A percentile compares a stretch with the other conserved stretches of the same genome.
These are phyloP conservation scores for Nemophila menziesii DNA, from an alignment of 257 asterid genomes.

Conservation along the genomic window DNA sequence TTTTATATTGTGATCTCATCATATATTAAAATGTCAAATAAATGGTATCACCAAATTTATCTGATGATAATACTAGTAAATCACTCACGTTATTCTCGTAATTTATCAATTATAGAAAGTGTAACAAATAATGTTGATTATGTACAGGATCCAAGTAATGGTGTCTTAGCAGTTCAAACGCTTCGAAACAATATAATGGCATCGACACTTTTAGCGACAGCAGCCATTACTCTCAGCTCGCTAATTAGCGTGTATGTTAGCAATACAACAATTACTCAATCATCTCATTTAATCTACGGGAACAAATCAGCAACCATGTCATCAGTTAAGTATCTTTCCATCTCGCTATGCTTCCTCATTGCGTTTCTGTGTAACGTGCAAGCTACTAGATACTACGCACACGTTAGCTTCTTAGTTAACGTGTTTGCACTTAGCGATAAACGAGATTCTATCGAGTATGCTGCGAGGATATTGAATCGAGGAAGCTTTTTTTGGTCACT, in stretches of 20 bases:
- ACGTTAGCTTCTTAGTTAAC: conserved; percentile 63
- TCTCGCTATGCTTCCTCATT: conserved; percentile 61
- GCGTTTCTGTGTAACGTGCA: conserved; percentile 73
- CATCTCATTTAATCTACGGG: conserved; percentile 30
- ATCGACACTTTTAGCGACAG: conserved; percentile 73
- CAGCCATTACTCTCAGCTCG: conserved; percentile 82
- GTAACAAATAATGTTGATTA: background rate
- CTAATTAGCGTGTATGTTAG: conserved; percentile 68
- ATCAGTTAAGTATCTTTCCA: conserved; percentile 52
- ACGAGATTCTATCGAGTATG: conserved; percentile 51
- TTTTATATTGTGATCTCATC: background rate
- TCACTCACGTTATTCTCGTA: too few relatives aligned
- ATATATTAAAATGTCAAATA: background rate
- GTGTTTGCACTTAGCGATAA: conserved; percentile 40
- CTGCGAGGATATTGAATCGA: conserved; percentile 43
- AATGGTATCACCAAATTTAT: too few relatives aligned
- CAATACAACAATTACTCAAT: conserved; percentile 35
- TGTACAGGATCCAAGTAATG: conserved; percentile 79
- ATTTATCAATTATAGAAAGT: conserved; percentile 1
- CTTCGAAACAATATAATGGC: conserved; percentile 94
- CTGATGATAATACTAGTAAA: too few relatives aligned
- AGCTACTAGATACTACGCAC: conserved; percentile 70
- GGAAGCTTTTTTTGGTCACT: conserved; percentile 80
- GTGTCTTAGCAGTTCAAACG: conserved; percentile 72
- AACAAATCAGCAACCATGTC: conserved; percentile 28